These are phyloP conservation scores for Cyamopsis tetragonoloba DNA, from an alignment of 306 rosid genomes.

Conservation along the genomic window DNA sequence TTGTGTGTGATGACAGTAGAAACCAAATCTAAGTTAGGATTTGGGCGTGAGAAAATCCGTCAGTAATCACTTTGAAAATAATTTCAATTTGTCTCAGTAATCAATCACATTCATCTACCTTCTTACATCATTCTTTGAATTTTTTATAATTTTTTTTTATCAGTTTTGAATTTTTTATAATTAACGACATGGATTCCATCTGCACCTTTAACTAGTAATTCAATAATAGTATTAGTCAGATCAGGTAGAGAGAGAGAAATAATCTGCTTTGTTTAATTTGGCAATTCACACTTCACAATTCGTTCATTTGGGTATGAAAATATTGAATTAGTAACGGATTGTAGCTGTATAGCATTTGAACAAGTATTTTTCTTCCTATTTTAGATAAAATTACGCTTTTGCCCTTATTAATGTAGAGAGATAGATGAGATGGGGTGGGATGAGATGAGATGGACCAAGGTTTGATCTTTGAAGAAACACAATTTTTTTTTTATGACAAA, in stretches of 20 bases:
- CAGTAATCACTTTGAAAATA: conserved; percentile 45
- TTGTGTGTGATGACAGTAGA: too few species aligned
- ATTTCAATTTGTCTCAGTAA: conserved; percentile 27
- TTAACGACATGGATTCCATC: conserved; percentile 13
- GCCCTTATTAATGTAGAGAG: conserved; percentile 13
- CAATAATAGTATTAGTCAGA: too few species aligned
- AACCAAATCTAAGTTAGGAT: conserved; percentile 76
- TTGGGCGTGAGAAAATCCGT: conserved; percentile 64
- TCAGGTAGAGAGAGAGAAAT: conserved; percentile 16
- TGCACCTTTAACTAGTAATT: too few species aligned
- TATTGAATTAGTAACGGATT: not conserved
- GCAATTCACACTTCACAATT: conserved; percentile 16
- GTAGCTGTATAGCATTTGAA: conserved; percentile 39
- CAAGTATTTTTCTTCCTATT: conserved; percentile 10
- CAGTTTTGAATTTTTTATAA: conserved; percentile 23
- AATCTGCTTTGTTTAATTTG: conserved; percentile 23
- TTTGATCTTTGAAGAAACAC: too few species aligned
- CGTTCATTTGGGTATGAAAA: conserved; percentile 11
- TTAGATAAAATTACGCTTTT: conserved; percentile 8
- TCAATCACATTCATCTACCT: conserved; percentile 22
- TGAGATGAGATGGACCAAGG: not conserved
- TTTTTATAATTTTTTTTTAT: too few species aligned
- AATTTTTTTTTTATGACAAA: too few species aligned
- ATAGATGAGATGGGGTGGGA: conserved; percentile 16
- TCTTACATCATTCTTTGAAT: conserved; percentile 26